Conservation (phyloP, 2,329 filamentous ascomycete genomes). For the Penicillium thymicola region DNA sequence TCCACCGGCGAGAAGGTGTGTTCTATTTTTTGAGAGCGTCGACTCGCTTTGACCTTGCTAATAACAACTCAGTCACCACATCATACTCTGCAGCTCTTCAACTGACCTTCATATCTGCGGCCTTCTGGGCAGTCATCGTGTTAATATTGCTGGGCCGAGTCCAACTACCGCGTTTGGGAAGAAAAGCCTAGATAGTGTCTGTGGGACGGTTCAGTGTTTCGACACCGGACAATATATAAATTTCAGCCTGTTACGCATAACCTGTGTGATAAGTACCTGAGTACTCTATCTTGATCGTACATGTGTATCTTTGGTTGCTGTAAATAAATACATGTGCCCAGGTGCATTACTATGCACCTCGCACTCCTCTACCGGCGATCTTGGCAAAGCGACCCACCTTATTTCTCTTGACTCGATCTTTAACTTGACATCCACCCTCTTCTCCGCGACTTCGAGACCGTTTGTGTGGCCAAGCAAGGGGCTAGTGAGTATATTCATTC, state of each 20-base stretch:
- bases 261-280: neutral
- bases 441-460: conserved; percentile 9
- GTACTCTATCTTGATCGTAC: neutral
- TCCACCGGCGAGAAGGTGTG: conserved; percentile 49
- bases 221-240: neutral
- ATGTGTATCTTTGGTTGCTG: neutral
- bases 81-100: conserved; percentile 39
- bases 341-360: neutral
- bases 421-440: conserved; percentile 3
- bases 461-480: conserved; percentile 9
- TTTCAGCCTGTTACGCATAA: neutral
- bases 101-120: conserved; percentile 39
- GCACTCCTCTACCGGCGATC: conserved; percentile 2
- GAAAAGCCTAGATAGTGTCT: conserved; percentile 14
- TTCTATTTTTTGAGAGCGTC: neutral
- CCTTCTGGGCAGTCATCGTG: conserved; percentile 35
- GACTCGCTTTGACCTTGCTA: conserved; percentile 10
- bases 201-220: neutral
- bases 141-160: conserved; percentile 32
- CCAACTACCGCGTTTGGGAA: conserved; percentile 33
- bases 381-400: conserved; percentile 5
- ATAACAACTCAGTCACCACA: conserved; percentile 30
- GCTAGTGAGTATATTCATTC: neutral
- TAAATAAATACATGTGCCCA: neutral
- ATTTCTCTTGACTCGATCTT: neutral